Evolutionary conservation across 176 grass and related monocot genomes (phyloP).

Genomic region (Raddia guianensis): DNA sequence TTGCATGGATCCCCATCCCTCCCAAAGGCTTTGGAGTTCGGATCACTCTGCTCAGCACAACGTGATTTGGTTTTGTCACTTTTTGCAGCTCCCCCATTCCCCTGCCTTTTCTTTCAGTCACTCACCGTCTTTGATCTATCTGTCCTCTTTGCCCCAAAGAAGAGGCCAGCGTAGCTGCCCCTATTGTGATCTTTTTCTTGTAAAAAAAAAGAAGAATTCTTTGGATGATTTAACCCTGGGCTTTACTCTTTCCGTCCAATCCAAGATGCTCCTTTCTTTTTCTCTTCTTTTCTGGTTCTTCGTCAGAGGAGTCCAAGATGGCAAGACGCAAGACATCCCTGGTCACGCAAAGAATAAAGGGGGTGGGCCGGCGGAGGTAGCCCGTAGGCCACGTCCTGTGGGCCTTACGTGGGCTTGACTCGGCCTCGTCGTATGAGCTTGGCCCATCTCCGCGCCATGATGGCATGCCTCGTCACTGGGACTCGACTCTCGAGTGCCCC

Average conservation of each 20-base stretch:
- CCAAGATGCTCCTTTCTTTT: neutral
- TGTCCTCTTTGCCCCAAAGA: slow-evolving; percentile 44
- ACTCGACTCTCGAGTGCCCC: slow-evolving; percentile 25
- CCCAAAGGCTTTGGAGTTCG: slow-evolving; percentile 32
- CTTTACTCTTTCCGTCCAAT: slow-evolving; percentile 20
- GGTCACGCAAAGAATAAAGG: slow-evolving; percentile 21
- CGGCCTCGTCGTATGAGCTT: neutral
- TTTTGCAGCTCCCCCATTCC: slow-evolving; percentile 42
- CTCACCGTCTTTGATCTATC: neutral
- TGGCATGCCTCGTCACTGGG: slow-evolving; percentile 21
- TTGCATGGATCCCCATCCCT: slow-evolving; percentile 22
- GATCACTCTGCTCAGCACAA: slow-evolving; percentile 12
- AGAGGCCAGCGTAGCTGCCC: slow-evolving; percentile 19
- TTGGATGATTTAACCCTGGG: slow-evolving; percentile 39
- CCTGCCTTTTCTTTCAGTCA: neutral
- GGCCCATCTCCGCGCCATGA: slow-evolving; percentile 8
- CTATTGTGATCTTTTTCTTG: neutral
- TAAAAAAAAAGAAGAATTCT: slow-evolving; percentile 45
- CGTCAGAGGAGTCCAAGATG: neutral
- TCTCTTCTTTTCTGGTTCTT: neutral
- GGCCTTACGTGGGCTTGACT: slow-evolving; percentile 32
- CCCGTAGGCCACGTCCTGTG: slow-evolving; percentile 3
- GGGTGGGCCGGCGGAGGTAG: slow-evolving; percentile 27
- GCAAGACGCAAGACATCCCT: neutral
- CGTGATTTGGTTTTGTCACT: slow-evolving; percentile 53